Percentiles rank a stretch among this genome's conserved stretches.
These are phyloP conservation scores for Persicaria maculosa DNA, from an alignment of 148 eudicot genomes.

Conservation along the genomic window DNA sequence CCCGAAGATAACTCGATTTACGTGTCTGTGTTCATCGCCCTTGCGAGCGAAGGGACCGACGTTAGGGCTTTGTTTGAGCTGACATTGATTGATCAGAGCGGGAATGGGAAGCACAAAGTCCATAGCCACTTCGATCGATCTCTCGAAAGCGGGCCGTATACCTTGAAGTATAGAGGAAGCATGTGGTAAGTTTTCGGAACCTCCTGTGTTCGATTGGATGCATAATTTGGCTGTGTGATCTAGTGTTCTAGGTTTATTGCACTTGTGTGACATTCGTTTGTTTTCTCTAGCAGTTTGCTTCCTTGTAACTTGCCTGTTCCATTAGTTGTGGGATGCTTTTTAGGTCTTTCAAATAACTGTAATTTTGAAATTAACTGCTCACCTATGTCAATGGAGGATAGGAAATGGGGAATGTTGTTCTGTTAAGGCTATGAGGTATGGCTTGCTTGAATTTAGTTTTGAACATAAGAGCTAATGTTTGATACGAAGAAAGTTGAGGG, in stretches of 20 bases:
- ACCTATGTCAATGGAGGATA: not conserved
- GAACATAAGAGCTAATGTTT: not conserved
- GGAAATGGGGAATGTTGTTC: not conserved
- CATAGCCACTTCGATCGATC: conserved; percentile 47
- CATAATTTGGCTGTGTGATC: not conserved
- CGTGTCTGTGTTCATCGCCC: conserved; percentile 46
- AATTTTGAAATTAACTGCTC: too few species aligned
- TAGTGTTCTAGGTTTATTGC: not conserved
- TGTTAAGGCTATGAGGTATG: not conserved
- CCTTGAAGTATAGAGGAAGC: conserved; percentile 40
- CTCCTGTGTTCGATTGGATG: not conserved
- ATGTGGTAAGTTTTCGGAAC: conserved; percentile 30
- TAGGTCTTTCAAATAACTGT: too few species aligned
- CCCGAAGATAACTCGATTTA: conserved; percentile 40
- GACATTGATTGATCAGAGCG: conserved; percentile 40
- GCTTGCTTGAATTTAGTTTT: not conserved
- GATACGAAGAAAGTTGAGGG: not conserved
- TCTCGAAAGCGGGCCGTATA: conserved; percentile 39
- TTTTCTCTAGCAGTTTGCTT: not conserved
- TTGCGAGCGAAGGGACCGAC: conserved; percentile 40
- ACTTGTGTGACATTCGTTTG: not conserved
- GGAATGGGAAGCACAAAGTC: conserved; percentile 33
- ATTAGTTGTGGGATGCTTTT: not conserved
- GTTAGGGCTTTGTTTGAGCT: conserved; percentile 43
- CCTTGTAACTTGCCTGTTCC: not conserved